phyloP scores from a whole-genome alignment of 1,139 yeast genomes.

The Blastobotrys capitulatus region DNA sequence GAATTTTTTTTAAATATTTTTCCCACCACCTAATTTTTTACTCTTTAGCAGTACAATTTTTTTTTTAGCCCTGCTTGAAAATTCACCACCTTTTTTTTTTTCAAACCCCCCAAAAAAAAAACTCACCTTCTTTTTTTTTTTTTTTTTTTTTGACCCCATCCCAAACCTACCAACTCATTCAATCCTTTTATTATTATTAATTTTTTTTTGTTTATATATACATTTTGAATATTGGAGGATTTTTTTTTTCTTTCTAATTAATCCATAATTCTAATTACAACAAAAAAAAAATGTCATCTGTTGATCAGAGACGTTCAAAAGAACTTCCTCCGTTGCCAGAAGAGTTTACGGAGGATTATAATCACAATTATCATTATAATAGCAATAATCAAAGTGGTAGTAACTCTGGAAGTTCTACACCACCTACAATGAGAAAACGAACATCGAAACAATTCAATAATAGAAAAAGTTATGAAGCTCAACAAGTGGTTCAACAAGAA shows the following conservation, averaged over 20 bases:
- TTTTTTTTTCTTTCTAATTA: neutral
- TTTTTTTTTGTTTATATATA: no score
- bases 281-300: slow-evolving; percentile 4
- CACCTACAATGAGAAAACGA: neutral
- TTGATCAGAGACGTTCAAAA: slow-evolving; percentile 5
- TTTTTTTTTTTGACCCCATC: no score
- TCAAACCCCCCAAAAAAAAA: no score
- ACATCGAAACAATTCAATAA: neutral
- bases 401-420: neutral
- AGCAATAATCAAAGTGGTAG: neutral
- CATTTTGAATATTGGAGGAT: no score
- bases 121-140: no score
- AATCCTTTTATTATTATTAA: no score
- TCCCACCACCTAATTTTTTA: neutral
- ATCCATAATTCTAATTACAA: neutral
- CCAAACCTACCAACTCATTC: no score
- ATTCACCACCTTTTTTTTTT: no score
- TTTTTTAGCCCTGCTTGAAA: neutral
- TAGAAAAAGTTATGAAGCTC: slow-evolving; percentile 18
- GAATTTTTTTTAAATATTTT: neutral
- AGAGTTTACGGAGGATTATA: neutral
- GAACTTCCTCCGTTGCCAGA: slow-evolving; percentile 10
- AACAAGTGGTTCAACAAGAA: slow-evolving; percentile 44
- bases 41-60: no score
- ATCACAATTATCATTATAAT: neutral